Conservation (phyloP, 1,284 basidiomycete genomes). For the Fomes fomentarius region DNA sequence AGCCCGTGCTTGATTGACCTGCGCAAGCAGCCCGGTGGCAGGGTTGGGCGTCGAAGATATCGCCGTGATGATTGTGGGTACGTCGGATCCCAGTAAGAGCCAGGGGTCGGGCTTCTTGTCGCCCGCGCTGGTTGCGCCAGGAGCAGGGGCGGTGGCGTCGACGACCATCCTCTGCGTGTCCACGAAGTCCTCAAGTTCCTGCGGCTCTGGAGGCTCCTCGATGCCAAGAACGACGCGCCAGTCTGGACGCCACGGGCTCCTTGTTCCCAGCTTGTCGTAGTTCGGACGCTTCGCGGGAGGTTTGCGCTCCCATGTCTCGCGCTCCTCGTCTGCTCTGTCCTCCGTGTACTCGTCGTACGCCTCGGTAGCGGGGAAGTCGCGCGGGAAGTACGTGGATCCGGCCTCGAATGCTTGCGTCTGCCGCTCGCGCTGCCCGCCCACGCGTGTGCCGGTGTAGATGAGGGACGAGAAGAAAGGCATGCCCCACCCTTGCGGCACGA, state of each 20-base stretch:
- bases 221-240: slow-evolving; percentile 71
- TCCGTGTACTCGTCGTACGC: slow-evolving; percentile 56
- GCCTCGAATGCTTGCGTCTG: slow-evolving; percentile 81
- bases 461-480: slow-evolving; percentile 88
- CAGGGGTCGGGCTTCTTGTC: slow-evolving; percentile 47
- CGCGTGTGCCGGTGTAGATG: slow-evolving; percentile 76
- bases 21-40: slow-evolving; percentile 47
- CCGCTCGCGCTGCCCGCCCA: slow-evolving; percentile 81
- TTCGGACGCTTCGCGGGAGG: slow-evolving; percentile 86
- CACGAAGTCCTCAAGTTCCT: slow-evolving; percentile 44
- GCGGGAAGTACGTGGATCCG: slow-evolving; percentile 76
- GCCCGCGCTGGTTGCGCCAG: background rate
- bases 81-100: slow-evolving; percentile 65
- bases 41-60: slow-evolving; percentile 45
- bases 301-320: slow-evolving; percentile 72
- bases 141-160: background rate
- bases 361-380: slow-evolving; percentile 68
- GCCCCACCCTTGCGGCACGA: slow-evolving; percentile 85
- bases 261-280: slow-evolving; percentile 65
- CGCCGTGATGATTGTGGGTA: slow-evolving; percentile 47
- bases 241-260: slow-evolving; percentile 76
- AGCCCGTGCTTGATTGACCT: slow-evolving; percentile 61
- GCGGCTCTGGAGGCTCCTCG: slow-evolving; percentile 24
- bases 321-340: slow-evolving; percentile 53
- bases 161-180: slow-evolving; percentile 51